Evolutionary conservation across 176 grass and related monocot species (phyloP).

Genomic region (Oropetium thomaeum): DNA sequence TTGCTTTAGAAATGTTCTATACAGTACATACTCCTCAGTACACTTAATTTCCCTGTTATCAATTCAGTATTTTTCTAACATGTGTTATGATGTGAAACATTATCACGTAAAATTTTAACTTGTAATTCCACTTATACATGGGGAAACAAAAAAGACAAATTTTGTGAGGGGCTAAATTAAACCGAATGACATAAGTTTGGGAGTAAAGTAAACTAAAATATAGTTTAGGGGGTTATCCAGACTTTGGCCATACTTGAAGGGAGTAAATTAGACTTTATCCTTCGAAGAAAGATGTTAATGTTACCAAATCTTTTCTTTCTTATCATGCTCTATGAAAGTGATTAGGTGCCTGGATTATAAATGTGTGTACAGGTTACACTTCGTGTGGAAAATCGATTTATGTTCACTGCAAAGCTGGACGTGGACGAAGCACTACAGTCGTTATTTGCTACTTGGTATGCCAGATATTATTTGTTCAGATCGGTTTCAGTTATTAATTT

Average conservation of each 20-base stretch:
- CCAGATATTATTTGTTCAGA: neutral
- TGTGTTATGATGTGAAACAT: too few relatives aligned
- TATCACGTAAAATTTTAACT: too few relatives aligned
- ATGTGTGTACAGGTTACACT: constrained; percentile 46
- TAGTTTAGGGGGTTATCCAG: too few relatives aligned
- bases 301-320: neutral
- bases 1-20: neutral
- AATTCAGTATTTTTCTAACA: neutral
- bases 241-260: too few relatives aligned
- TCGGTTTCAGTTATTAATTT: neutral
- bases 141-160: too few relatives aligned
- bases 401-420: constrained; percentile 99
- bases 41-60: neutral
- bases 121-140: too few relatives aligned
- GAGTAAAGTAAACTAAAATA: too few relatives aligned
- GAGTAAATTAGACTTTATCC: too few relatives aligned
- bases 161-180: too few relatives aligned
- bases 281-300: neutral
- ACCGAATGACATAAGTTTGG: too few relatives aligned
- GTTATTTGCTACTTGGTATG: constrained; percentile 95
- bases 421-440: constrained; percentile 92
- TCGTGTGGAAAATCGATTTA: constrained; percentile 69
- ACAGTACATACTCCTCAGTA: neutral
- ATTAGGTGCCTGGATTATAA: constrained; percentile 1
- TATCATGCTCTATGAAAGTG: too few relatives aligned